A percentile compares a stretch with the other conserved stretches of the same genome.
Conservation (phyloP, 1,284 basidiomycete species). For the Pascua sp. region DNA sequence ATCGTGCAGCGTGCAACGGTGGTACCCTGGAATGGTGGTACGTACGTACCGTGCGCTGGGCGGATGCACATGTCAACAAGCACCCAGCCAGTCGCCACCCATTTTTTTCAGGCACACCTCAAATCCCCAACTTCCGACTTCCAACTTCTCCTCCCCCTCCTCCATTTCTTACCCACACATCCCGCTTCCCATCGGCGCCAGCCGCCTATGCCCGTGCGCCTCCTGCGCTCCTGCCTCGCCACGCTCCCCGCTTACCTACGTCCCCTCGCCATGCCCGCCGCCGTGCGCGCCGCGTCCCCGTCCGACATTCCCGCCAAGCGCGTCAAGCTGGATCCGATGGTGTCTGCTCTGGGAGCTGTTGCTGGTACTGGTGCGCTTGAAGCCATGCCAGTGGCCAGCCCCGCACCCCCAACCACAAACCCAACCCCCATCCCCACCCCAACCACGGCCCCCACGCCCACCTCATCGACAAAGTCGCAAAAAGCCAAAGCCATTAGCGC, state of each 20-base stretch:
- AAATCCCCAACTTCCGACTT: too few species aligned
- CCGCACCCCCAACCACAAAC: background rate
- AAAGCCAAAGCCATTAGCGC: conserved; percentile 2
- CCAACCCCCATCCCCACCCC: background rate
- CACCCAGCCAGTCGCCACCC: too few species aligned
- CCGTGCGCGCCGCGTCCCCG: conserved; percentile 16
- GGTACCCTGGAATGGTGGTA: too few species aligned
- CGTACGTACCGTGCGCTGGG: too few species aligned
- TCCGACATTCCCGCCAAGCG: conserved; percentile 5
- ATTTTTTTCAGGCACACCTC: too few species aligned
- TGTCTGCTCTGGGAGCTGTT: background rate
- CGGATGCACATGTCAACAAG: too few species aligned
- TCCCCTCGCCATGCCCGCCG: conserved; percentile 15
- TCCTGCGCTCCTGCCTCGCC: background rate
- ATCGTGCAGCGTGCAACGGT: too few species aligned
- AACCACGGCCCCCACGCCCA: background rate
- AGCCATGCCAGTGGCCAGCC: background rate
- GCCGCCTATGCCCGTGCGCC: background rate
- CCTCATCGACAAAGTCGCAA: conserved; percentile 4
- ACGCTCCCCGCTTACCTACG: background rate
- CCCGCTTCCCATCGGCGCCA: too few species aligned
- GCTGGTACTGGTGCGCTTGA: background rate
- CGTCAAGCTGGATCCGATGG: background rate
- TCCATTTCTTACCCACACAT: too few species aligned
- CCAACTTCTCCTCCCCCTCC: too few species aligned